Base-by-base conservation (phyloP, 1,284 basidiomycete genomes). In the Pseudozyma sp. region DNA sequence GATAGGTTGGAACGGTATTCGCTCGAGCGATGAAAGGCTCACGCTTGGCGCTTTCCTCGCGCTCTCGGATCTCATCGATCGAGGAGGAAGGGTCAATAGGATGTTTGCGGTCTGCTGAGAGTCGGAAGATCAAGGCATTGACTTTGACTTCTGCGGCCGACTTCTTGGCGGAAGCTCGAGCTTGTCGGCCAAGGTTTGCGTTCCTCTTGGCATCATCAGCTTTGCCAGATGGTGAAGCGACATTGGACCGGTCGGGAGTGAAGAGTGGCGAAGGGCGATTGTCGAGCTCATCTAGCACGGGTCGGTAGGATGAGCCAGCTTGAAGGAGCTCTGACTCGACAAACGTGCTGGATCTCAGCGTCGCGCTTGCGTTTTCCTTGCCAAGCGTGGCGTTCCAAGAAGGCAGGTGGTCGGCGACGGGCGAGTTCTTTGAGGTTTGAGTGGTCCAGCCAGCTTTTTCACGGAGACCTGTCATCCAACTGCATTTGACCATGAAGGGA, bases 1-100 rank as follows among this genome's bases (percentile, higher is more conserved):
- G 87, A 82, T 93, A 95, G 1, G 90, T 88, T 16, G 90, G 89
- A 16, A 97, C 86, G n/a, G 90, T 93, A 83, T 97, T 96, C 2
- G 92, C 90, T 36, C 95, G 89, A 39, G 91, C 89, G 4, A 93
- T 89, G 79, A 89, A 89, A 0, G 89, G 90, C 50, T 89, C 87
- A 43, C 66, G 64, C 18, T 44, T 63, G 18, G 57, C 52, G 12
- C 43, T 49, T n/a, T 59, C 60, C 19, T 79, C 71, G 11, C 63
- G 48, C 21, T 68, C 64, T 18, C 68, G 60, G 43, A 69, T 58
- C 44, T 72, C 73, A 8, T 67, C 69, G 25, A 63, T 34, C 4
- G 71, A 60, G 6, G 54, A 44, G 43, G 59, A 62, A 16, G 72
- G 72, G 35, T 75, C 63, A 16, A 75, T 48, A 25, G 72, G 72